phyloP scores from a whole-genome alignment of 1,284 basidiomycete genomes.

The Microbotryomycetes sp. region DNA sequence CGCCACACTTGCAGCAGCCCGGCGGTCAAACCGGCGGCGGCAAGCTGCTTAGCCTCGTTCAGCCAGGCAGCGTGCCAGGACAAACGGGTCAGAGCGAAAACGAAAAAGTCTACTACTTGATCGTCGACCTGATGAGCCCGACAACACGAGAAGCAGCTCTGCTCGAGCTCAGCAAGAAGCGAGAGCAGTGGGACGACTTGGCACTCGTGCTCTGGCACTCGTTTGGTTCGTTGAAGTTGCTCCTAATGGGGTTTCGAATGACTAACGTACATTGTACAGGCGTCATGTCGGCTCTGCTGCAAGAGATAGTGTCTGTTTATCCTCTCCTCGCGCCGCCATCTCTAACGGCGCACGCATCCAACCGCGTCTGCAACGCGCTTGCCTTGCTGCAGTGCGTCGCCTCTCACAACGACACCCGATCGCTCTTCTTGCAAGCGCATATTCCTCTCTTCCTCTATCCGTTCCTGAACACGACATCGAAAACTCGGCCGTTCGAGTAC shows the following conservation, averaged over 20 bases:
- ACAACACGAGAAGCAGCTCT: conserved; percentile 75
- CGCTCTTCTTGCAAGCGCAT: conserved; percentile 86
- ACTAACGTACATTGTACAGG: no score
- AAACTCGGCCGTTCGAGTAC: conserved; percentile 98
- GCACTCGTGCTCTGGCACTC: conserved; percentile 98
- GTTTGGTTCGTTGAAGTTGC: conserved; percentile 61
- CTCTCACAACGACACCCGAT: conserved; percentile 85
- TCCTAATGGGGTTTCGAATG: no score
- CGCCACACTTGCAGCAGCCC: conserved; percentile 6
- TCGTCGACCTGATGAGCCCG: conserved; percentile 73
- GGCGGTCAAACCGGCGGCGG: conserved; percentile 12
- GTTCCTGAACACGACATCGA: conserved; percentile 97
- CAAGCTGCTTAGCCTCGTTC: conserved; percentile 28
- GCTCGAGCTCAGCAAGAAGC: conserved; percentile 95
- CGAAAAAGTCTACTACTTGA: conserved; percentile 69
- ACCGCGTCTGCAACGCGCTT: conserved; percentile 97
- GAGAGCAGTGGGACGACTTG: conserved; percentile 98
- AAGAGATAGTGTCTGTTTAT: conserved; percentile 98
- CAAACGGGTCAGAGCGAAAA: conserved; percentile 50
- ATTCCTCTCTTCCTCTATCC: conserved; percentile 98
- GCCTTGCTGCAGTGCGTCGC: conserved; percentile 97
- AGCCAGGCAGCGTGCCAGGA: conserved; percentile 29
- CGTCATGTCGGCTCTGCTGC: conserved; percentile 95
- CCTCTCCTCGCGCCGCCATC: conserved; percentile 91
- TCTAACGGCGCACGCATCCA: conserved; percentile 96